Percentiles rank a stretch among this genome's conserved stretches.
Evolutionary conservation across 2,329 filamentous ascomycete species (phyloP).

Genomic region (Aspergillus arachidicola): DNA sequence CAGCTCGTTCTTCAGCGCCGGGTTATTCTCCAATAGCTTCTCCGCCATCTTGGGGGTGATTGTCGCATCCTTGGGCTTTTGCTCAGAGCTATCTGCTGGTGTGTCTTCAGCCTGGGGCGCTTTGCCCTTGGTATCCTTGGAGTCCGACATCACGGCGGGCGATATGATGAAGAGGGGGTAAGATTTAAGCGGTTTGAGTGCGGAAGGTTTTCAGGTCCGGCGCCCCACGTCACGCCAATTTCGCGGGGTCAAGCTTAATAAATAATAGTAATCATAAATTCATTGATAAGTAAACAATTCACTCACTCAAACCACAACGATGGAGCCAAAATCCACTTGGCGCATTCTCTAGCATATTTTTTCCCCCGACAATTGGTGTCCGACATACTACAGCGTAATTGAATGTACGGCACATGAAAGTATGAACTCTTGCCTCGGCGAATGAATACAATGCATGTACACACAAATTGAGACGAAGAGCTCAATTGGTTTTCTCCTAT

Average conservation of each 20-base stretch:
- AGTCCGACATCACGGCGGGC: constrained; percentile 34
- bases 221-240: constrained; percentile 31
- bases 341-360: background rate
- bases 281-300: background rate
- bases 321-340: background rate
- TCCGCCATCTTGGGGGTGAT: constrained; percentile 43
- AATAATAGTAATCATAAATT: background rate
- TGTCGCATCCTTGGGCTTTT: constrained; percentile 30
- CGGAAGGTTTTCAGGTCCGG: constrained; percentile 19
- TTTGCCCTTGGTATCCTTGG: constrained; percentile 14
- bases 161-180: constrained; percentile 11
- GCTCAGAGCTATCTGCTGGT: constrained; percentile 10
- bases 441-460: background rate
- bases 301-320: background rate
- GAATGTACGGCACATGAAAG: background rate
- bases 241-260: background rate
- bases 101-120: constrained; percentile 11
- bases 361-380: background rate
- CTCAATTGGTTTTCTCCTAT: background rate
- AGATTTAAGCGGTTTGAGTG: constrained; percentile 24
- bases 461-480: background rate
- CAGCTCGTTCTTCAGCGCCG: constrained; percentile 71
- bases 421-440: background rate
- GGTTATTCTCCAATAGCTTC: constrained; percentile 51
- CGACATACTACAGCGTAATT: background rate